phyloP scores from a whole-genome alignment of 768 basidiomycete genomes.

The Pisolithus marmoratus region DNA sequence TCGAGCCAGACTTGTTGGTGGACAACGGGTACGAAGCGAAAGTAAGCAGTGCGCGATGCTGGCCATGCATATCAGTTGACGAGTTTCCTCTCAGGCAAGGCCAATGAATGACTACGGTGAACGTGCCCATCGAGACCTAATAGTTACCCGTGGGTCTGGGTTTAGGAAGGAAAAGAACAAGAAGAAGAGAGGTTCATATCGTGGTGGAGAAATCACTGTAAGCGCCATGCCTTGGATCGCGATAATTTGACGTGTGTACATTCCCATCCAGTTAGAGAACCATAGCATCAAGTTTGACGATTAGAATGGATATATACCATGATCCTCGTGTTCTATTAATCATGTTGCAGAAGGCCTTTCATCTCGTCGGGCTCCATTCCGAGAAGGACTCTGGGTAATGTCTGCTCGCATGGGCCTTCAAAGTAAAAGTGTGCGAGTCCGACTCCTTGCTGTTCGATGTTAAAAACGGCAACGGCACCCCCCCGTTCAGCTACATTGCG shows the following conservation, averaged over 20 bases:
- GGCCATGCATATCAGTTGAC: neutral
- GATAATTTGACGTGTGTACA: conserved; percentile 2
- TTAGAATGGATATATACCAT: conserved; percentile 11
- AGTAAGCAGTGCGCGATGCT: conserved; percentile 37
- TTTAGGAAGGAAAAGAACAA: conserved; percentile 99
- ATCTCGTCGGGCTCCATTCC: neutral
- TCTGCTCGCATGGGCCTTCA: conserved; percentile 24
- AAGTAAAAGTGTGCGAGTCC: conserved; percentile 10
- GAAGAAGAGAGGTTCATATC: conserved; percentile 94
- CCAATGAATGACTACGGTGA: conserved; percentile 80
- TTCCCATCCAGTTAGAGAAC: conserved; percentile 53
- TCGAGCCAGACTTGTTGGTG: conserved; percentile 33
- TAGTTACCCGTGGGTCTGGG: conserved; percentile 89
- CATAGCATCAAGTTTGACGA: conserved; percentile 85
- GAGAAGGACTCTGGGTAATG: neutral
- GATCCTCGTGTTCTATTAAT: neutral
- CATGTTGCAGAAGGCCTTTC: neutral
- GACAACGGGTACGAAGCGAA: conserved; percentile 81
- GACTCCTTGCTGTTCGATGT: conserved; percentile 16
- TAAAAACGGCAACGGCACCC: conserved; percentile 39
- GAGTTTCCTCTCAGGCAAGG: conserved; percentile 43
- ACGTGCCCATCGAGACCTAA: conserved; percentile 77
- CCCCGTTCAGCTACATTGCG: conserved; percentile 27
- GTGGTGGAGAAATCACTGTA: conserved; percentile 93
- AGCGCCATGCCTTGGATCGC: conserved; percentile 17